A percentile compares a stretch with the other conserved stretches of the same genome.
Conservation (phyloP, 768 basidiomycete genomes). For the Leccinellum rugosiceps region DNA sequence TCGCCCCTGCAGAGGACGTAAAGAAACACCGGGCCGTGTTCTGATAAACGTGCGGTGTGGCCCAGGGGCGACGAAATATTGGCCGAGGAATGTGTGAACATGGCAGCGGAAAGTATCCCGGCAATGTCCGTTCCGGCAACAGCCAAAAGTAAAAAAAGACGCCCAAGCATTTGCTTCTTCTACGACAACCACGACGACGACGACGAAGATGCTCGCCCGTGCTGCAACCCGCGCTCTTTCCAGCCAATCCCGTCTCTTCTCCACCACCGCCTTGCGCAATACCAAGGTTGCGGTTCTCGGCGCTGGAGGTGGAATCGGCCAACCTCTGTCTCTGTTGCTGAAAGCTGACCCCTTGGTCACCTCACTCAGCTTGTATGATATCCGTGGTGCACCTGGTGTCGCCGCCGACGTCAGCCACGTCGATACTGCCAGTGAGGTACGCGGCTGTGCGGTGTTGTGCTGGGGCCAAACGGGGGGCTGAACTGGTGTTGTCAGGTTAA, state of each 20-base stretch:
- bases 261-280: slow-evolving; percentile 64
- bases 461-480: neutral
- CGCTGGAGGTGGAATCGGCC: slow-evolving; percentile 98
- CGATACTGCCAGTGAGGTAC: slow-evolving; percentile 82
- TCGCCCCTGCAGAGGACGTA: neutral
- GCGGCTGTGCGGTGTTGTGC: slow-evolving; percentile 17
- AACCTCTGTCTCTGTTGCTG: slow-evolving; percentile 85
- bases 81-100: too few relatives aligned
- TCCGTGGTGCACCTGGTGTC: slow-evolving; percentile 57
- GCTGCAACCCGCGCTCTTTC: slow-evolving; percentile 56
- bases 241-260: slow-evolving; percentile 64
- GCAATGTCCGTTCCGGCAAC: slow-evolving; percentile 11
- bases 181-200: slow-evolving; percentile 6
- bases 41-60: neutral
- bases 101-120: slow-evolving; percentile 1
- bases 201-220: slow-evolving; percentile 62
- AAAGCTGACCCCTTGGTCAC: slow-evolving; percentile 91
- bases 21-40: neutral
- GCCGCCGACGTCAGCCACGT: slow-evolving; percentile 97
- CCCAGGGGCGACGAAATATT: too few relatives aligned
- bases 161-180: slow-evolving; percentile 5
- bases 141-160: slow-evolving; percentile 4
- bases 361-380: slow-evolving; percentile 60
- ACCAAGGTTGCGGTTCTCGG: slow-evolving; percentile 96
- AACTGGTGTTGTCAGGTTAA: slow-evolving; percentile 51